Evolutionary conservation across 495 filamentous ascomycete species (phyloP), one percentile per base, ranked within the genome.

Genomic region (Aspergillus steynii): DNA sequence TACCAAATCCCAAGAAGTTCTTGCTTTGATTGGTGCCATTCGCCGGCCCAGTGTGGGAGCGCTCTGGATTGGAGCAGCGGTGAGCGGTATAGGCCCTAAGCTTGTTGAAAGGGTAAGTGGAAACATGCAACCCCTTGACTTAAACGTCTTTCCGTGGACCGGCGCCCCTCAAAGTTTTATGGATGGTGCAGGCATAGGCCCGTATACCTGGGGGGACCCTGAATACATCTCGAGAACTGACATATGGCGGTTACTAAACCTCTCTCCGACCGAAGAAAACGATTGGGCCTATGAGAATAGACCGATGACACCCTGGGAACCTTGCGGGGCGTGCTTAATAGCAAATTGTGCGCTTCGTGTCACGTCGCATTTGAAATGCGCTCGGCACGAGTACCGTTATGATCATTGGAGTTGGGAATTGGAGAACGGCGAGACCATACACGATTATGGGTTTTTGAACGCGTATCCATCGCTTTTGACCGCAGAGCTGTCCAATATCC

Each of bases 131-230:
- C 61, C 61, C 12, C 45, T 67, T 15, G 55, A 70, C 32, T 57
- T 57, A 15, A 26, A 53, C 27, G 64, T 56, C 27, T 67, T 59
- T 52, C 28, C 62, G 7, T 70, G 65, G 62, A 70, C 60, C 28
- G 58, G 60, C 26, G 59, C 31, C 61, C 54, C 59, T 15, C 60
- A 65, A 51, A 54, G 48, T 15, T 70, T 67, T 31, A 67, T 67
- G 57, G 64, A 70, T 52, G 37, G 57, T 53, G 26, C 56, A 29
- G 67, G 64, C 25, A 32, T 27, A 32, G 67, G 67, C 14, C 64
- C 61, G 50, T 66, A 67, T 57, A n/a, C 29, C 6, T 47, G 0
- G 47, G 42, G 27, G 10, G 29, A 58, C 26, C 4, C 48, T 28
- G 56, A 56, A 46, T 32, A 48, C 20, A 63, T 68, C 10, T 31